Base-by-base conservation (phyloP, 2,329 filamentous ascomycete genomes). In the Mycosphaerelloides madeirae region DNA sequence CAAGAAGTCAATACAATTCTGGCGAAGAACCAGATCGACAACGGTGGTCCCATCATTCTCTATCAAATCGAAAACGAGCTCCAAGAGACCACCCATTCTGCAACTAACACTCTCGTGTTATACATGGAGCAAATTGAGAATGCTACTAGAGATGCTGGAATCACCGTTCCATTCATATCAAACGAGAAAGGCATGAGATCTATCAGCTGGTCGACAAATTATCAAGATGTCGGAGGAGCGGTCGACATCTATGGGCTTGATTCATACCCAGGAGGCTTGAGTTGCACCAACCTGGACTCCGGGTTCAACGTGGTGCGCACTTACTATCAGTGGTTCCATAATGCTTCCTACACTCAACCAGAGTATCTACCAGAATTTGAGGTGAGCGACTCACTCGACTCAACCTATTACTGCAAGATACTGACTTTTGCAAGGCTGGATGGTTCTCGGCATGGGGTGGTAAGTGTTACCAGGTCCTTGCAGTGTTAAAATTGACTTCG, bases 361-460 rank as follows among this genome's bases (percentile, higher is more conserved):
- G 44, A 31, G 18, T 80, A 78, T 60, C 69, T 80, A 58, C 76
- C 78, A 0, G 78, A 81, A 44, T 80, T 81, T 58, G 76, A 81
- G 49, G 22, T 25, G 9, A 6, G 22, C 22, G 9, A 25, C 5
- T 25, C 22, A 9, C 5, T 25, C 22, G 22, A 25, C 9, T n/a
- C n/a, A n/a, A n/a, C n/a, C n/a, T n/a, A n/a, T n/a, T n/a, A n/a
- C n/a, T n/a, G n/a, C n/a, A n/a, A n/a, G n/a, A n/a, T n/a, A n/a
- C n/a, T n/a, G n/a, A n/a, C n/a, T 25, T 25, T 25, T 25, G 22
- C 22, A 25, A 25, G 22, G 77, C 37, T 29, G 78, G 78, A 5
- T 74, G 67, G 1, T 82, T 80, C 58, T 79, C 80, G 38, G 76
- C 78, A 0, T 83, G 79, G 79, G 77, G 74, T 29, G 79, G 79